Percentiles rank a stretch among this genome's conserved stretches.
Conservation (phyloP, 352 stramenopile genomes). For the Globisporangium yorkense region DNA sequence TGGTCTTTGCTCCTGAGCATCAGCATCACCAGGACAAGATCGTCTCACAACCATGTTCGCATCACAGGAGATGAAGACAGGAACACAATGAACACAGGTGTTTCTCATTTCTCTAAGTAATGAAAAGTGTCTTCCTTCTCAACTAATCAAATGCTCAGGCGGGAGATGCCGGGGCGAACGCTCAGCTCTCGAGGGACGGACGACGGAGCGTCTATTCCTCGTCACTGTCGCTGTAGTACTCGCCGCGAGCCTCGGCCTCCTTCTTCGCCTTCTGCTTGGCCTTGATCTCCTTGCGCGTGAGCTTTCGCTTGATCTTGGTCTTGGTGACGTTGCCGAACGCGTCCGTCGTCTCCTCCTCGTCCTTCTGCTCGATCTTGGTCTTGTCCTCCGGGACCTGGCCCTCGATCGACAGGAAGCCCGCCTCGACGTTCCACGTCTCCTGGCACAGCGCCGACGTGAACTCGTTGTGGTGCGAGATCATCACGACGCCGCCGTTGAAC, state of each 20-base stretch:
- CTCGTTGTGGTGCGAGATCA: conserved; percentile 97
- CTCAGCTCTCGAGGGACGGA: background rate
- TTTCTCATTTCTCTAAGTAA: background rate
- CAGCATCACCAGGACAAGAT: background rate
- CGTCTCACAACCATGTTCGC: no score
- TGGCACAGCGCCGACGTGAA: conserved; percentile 93
- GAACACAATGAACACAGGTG: background rate
- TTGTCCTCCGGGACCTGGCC: conserved; percentile 84
- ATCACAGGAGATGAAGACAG: background rate
- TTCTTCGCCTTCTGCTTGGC: conserved; percentile 86
- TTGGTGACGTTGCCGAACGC: conserved; percentile 84
- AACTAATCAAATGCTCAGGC: conserved; percentile 9
- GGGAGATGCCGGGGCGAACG: no score
- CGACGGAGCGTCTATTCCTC: conserved; percentile 29
- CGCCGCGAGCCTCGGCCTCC: conserved; percentile 77
- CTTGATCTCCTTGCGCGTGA: conserved; percentile 88
- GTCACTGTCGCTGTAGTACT: conserved; percentile 82
- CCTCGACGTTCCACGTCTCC: conserved; percentile 93
- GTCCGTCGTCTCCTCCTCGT: conserved; percentile 74
- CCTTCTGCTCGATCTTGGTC: conserved; percentile 90
- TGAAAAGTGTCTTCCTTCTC: background rate
- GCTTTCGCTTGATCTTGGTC: conserved; percentile 88
- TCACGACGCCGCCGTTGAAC: conserved; percentile 96
- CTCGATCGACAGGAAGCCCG: conserved; percentile 81
- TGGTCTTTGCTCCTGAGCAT: background rate